Conservation (phyloP, 805 yeast species). For the Lachancea cidri region DNA sequence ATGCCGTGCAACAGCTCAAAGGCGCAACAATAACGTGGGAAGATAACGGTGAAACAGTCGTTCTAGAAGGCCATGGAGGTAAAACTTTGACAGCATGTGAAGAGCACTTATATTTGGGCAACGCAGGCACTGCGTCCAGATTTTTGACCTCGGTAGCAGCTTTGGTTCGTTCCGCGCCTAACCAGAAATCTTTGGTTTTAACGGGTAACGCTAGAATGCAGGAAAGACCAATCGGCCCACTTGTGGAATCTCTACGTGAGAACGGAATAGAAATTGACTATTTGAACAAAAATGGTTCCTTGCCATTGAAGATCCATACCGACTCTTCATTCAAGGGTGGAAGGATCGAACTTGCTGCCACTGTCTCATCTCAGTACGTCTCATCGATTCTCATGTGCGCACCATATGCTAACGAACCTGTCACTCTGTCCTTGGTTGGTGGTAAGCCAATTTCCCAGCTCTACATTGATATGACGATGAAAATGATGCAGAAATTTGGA, state of each 20-base stretch:
- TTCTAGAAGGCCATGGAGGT: slow-evolving; percentile 84
- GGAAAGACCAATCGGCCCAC: slow-evolving; percentile 93
- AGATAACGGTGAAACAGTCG: slow-evolving; percentile 84
- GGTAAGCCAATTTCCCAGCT: slow-evolving; percentile 96
- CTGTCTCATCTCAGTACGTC: slow-evolving; percentile 95
- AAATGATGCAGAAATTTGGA: slow-evolving; percentile 92
- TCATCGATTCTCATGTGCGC: slow-evolving; percentile 96
- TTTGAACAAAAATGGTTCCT: slow-evolving; percentile 68
- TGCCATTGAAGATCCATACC: slow-evolving; percentile 72
- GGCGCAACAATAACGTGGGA: slow-evolving; percentile 83
- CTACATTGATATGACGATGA: slow-evolving; percentile 95
- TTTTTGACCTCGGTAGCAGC: slow-evolving; percentile 90
- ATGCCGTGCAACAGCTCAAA: slow-evolving; percentile 70
- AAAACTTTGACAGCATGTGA: slow-evolving; percentile 53
- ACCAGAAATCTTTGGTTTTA: slow-evolving; percentile 47
- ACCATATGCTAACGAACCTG: slow-evolving; percentile 87
- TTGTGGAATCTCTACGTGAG: slow-evolving; percentile 80
- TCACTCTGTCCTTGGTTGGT: slow-evolving; percentile 82
- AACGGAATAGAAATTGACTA: slow-evolving; percentile 78
- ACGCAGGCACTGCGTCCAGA: slow-evolving; percentile 97
- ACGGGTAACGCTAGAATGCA: slow-evolving; percentile 98
- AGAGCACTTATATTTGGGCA: slow-evolving; percentile 80
- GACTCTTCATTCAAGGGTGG: slow-evolving; percentile 82
- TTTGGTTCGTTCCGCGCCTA: slow-evolving; percentile 51
- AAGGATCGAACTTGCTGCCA: slow-evolving; percentile 86